These are phyloP conservation scores for Candida pseudoviswanathii DNA, from an alignment of 1,139 yeast species.

Conservation along the genomic window DNA sequence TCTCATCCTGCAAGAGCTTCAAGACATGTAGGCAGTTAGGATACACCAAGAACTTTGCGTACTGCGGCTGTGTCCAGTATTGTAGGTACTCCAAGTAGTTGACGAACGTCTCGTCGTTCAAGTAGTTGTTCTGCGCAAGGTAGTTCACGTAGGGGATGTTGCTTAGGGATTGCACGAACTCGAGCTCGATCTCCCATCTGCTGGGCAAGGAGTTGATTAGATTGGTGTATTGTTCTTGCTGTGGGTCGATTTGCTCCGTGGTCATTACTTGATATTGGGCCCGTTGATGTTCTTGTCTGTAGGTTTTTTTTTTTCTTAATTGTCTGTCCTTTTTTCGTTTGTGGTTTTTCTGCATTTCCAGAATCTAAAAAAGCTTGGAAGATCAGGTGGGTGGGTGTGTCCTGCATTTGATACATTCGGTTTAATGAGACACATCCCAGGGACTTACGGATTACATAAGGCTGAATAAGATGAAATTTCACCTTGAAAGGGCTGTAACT, in stretches of 20 bases:
- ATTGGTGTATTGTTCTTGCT: slow-evolving; percentile 12
- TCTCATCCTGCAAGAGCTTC: slow-evolving; percentile 57
- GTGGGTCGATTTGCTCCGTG: slow-evolving; percentile 1
- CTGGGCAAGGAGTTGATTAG: slow-evolving; percentile 52
- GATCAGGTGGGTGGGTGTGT: neutral
- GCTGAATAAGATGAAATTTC: slow-evolving; percentile 1
- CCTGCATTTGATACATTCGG: too few species aligned
- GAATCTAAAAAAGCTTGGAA: neutral
- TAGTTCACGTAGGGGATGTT: slow-evolving; percentile 76
- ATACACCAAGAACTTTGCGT: slow-evolving; percentile 66
- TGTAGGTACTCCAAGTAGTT: slow-evolving; percentile 67
- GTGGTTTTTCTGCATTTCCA: too few species aligned
- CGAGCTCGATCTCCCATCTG: slow-evolving; percentile 81
- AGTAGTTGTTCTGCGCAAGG: slow-evolving; percentile 71
- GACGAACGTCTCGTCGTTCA: slow-evolving; percentile 62
- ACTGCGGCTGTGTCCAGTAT: slow-evolving; percentile 73
- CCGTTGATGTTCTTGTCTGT: neutral
- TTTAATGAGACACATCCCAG: too few species aligned
- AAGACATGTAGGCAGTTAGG: slow-evolving; percentile 74
- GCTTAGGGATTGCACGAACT: slow-evolving; percentile 80
- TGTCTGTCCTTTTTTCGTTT: neutral
- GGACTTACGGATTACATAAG: neutral
- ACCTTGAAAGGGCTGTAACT: neutral
- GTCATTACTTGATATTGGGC: neutral
- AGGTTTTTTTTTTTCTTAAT: slow-evolving; percentile 3